Conservation (phyloP, 1,284 basidiomycete genomes). For the Marasmius sp. region DNA sequence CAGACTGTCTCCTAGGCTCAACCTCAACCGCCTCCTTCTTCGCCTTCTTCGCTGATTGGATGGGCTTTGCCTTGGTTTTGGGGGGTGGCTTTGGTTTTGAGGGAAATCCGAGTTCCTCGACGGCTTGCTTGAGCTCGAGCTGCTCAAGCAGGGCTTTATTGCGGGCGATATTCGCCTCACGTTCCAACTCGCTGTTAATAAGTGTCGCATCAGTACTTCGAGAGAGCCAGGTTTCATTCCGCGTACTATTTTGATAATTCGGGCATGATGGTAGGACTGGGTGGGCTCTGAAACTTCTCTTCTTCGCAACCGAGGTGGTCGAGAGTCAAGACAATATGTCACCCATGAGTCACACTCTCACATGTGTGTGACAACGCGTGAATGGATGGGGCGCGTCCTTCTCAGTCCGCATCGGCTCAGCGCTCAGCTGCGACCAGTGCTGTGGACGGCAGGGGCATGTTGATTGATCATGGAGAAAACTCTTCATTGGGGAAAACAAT, state of each 20-base stretch:
- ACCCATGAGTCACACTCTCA: background rate
- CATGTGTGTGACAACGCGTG: background rate
- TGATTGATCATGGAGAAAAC: too few relatives aligned
- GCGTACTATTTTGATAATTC: constrained; percentile 54
- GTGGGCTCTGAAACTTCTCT: too few relatives aligned
- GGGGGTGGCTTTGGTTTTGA: constrained; percentile 30
- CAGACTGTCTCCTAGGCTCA: constrained; percentile 61
- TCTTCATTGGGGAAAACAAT: background rate
- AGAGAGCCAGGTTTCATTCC: background rate
- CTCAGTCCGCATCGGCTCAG: background rate
- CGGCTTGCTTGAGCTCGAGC: constrained; percentile 63
- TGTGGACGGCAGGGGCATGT: too few relatives aligned
- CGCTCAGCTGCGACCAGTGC: background rate
- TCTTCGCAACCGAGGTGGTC: background rate
- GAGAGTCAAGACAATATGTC: background rate
- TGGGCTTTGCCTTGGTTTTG: constrained; percentile 57
- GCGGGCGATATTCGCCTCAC: constrained; percentile 75
- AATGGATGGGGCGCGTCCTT: background rate
- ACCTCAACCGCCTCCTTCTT: constrained; percentile 47
- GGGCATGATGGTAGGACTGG: constrained; percentile 27
- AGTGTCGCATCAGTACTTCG: background rate
- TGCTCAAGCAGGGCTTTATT: constrained; percentile 72
- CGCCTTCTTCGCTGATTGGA: constrained; percentile 52
- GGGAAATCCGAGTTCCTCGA: constrained; percentile 47
- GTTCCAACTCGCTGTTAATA: constrained; percentile 61